These are phyloP conservation scores for Tilletia setariae DNA, from an alignment of 1,284 basidiomycete genomes.

Conservation along the genomic window DNA sequence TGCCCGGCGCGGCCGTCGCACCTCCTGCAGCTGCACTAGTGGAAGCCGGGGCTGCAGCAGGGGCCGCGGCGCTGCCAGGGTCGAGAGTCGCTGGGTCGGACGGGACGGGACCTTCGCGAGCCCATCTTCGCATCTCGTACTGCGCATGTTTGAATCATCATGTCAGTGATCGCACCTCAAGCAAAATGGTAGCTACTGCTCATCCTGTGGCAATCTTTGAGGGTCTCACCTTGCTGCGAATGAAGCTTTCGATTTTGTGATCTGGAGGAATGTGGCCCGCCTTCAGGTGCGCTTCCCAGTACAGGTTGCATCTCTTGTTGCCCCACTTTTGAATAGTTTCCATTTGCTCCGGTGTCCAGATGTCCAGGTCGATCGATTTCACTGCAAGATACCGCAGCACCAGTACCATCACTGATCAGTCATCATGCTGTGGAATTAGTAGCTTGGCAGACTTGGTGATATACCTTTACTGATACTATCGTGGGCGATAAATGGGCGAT, in stretches of 20 bases:
- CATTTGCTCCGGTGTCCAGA: slow-evolving; percentile 98
- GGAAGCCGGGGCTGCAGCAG: neutral
- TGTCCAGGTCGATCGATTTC: slow-evolving; percentile 94
- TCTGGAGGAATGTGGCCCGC: slow-evolving; percentile 88
- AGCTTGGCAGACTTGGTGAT: neutral
- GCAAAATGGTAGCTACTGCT: no score
- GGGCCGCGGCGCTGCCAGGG: slow-evolving; percentile 48
- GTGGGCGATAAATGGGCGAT: neutral
- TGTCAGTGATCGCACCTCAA: no score
- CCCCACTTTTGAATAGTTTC: slow-evolving; percentile 77
- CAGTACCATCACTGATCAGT: neutral
- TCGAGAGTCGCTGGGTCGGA: slow-evolving; percentile 77
- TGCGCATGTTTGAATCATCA: no score
- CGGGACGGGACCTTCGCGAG: slow-evolving; percentile 79
- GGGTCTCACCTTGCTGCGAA: slow-evolving; percentile 74
- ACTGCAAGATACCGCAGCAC: slow-evolving; percentile 62
- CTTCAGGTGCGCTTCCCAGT: slow-evolving; percentile 96
- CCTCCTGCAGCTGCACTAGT: neutral
- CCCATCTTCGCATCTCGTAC: slow-evolving; percentile 91
- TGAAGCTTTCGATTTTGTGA: slow-evolving; percentile 97
- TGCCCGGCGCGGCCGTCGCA: neutral
- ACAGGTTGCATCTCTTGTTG: slow-evolving; percentile 82
- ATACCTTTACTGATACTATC: slow-evolving; percentile 12
- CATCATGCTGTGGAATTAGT: neutral
- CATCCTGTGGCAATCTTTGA: no score